Base-by-base conservation (phyloP, 257 asterid genomes). In the Solanum raphanifolium region DNA sequence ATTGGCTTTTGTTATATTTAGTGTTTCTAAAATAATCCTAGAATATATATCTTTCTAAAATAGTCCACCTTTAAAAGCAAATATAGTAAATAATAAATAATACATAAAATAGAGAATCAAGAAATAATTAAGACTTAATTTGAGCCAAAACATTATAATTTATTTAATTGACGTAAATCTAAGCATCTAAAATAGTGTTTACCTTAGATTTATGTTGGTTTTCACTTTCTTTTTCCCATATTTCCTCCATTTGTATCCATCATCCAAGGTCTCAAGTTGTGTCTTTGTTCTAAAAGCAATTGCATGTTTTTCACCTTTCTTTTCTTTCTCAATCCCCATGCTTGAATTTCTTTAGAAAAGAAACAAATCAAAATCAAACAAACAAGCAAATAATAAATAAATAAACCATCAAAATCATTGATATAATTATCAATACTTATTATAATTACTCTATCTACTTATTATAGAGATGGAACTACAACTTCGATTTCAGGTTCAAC, bases 221-320 rank as follows among this genome's bases (percentile, higher is more conserved):
- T 93, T 94, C 66, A 94, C 92, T 93, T 46, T 91, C 93, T 95
- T 95, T 87, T 95, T 94, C 87, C 98, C 98, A 90, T 94, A 93
- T 89, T 94, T 94, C 84, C 95, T 94, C 98, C 98, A 94, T 85
- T 91, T 92, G 74, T 84, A 94, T 9, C 98, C 98, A 90, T 94
- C 98, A 89, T 92, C 94, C 95, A 94, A 88, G 68, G 87, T 74
- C 48, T 94, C 96, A 35, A 93, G 92, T 9, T 83, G 34, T 4
- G 96, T 91, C 89, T 86, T 86, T 13, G 95, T 94, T 86, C 91
- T 91, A 86, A 94, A 88, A 3, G 92, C 94, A 88, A 93, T 16
- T 18, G 48, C 38, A 46, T 32, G 43, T 21, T 60, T 88, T 82
- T 35, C 66, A 27, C 46, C 87, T 38, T 31, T 87, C 86, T 62